Conservation (phyloP, 495 filamentous ascomycete species). For the Friedmanniomyces simplex region DNA sequence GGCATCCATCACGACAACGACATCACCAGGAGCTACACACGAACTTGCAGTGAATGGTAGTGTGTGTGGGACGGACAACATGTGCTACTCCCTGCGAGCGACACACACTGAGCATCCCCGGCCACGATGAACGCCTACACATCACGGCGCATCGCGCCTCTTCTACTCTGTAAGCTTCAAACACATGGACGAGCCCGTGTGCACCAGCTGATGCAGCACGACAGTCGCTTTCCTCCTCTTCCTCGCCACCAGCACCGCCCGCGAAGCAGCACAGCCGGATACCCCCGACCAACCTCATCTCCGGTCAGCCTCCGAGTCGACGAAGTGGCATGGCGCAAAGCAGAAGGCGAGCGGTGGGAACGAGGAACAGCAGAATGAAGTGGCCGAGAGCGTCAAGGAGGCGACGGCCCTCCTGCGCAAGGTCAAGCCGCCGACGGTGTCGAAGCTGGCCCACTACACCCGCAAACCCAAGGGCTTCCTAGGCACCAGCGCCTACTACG, state of each 20-base stretch:
- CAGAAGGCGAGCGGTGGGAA: neutral
- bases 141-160: constrained; percentile 16
- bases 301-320: neutral
- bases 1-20: neutral
- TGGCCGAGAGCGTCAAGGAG: constrained; percentile 22
- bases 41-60: neutral
- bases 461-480: constrained; percentile 30
- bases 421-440: constrained; percentile 24
- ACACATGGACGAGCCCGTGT: neutral
- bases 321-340: neutral
- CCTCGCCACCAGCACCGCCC: constrained; percentile 11
- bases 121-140: constrained; percentile 12
- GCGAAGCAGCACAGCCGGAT: neutral
- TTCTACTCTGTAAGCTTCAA: constrained; percentile 18
- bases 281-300: neutral
- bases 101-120: neutral
- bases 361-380: neutral
- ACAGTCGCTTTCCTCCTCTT: constrained; percentile 20
- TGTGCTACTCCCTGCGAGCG: neutral
- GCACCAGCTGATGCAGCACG: neutral
- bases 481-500: constrained; percentile 33
- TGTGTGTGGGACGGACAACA: neutral
- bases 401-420: constrained; percentile 27
- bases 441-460: constrained; percentile 26
- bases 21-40: neutral